Base-by-base conservation (phyloP, 306 rosid species). In the Cucurbita pepo region DNA sequence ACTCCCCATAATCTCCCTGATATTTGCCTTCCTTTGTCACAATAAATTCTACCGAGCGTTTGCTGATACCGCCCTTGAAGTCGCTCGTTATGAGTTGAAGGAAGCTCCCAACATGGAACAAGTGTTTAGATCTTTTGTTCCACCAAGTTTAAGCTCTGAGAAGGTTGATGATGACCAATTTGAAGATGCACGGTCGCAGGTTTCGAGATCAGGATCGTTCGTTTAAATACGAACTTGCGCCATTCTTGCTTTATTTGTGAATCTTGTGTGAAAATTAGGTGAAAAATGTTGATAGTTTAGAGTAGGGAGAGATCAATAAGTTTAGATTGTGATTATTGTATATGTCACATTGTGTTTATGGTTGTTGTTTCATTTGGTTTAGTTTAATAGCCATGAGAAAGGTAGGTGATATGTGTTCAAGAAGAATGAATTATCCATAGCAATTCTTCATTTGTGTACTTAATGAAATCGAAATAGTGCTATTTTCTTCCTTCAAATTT, bases 121-220 rank as follows among this genome's bases (percentile, higher is more conserved):
- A 62, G 56, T 95, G 44, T 91, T 76, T 70, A 85, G 86, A 79
- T 66, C 95, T 57, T 95, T 80, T 79, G 61, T 95, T 80, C 96
- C 93, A 6, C 86, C 74, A 43, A 86, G 99, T 83, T 83, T 95
- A 91, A 83, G 81, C 75, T 78, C 85, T 34, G 95, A 89, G 53
- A 91, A 86, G 84, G 40, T 65, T 4, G 96, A 89, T 0, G 91
- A 85, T 37, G 92, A 95, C 30, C 85, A 75, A 15, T 83, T 75
- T 30, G 95, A 89, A 75, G 97, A 95, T 75, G 96, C 96, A 13
- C n/a, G 71, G 75, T 86, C 96, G 38, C 87, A 85, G 13, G 90
- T 78, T 66, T 87, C 96, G 0, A 85, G 92, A 79, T 2, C 86
- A 45, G 76, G 78, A 13, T 83, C 94, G 14, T 38, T 58, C 69